Conservation (phyloP, 805 yeast genomes). For the Myxozyma melibiosi region DNA sequence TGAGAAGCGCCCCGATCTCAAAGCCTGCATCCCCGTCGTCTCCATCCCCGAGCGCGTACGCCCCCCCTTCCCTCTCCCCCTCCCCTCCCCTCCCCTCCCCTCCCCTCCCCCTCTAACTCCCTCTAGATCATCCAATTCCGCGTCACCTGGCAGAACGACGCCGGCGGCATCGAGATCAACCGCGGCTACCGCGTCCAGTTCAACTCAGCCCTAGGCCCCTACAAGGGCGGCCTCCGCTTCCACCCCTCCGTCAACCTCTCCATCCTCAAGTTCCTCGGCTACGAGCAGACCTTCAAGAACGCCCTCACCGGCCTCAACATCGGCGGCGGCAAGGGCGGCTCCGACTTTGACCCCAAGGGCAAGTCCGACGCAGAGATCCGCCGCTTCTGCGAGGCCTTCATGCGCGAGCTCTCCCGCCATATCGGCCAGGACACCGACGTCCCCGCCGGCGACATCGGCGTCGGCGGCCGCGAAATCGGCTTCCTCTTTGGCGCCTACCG, state of each 20-base stretch:
- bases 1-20: slow-evolving; percentile 84
- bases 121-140: slow-evolving; percentile 78
- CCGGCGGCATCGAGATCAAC: slow-evolving; percentile 88
- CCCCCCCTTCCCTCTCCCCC: not conserved
- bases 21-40: slow-evolving; percentile 83
- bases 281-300: slow-evolving; percentile 97
- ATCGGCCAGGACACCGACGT: slow-evolving; percentile 97
- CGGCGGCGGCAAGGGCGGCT: slow-evolving; percentile 99
- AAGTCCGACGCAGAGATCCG: slow-evolving; percentile 91
- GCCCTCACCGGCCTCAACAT: slow-evolving; percentile 95
- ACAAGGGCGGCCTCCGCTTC: slow-evolving; percentile 98
- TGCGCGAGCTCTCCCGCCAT: slow-evolving; percentile 93
- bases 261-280: slow-evolving; percentile 93
- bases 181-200: slow-evolving; percentile 98
- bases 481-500: slow-evolving; percentile 97
- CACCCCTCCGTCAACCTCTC: slow-evolving; percentile 97
- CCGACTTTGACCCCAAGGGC: slow-evolving; percentile 97
- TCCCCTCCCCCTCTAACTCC: too few relatives aligned
- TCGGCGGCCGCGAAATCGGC: slow-evolving; percentile 95
- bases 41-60: slow-evolving; percentile 86
- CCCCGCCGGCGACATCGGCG: slow-evolving; percentile 99
- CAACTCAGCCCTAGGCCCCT: slow-evolving; percentile 98
- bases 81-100: not conserved
- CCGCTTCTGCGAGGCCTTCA: slow-evolving; percentile 93
- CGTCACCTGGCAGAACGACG: slow-evolving; percentile 97